These are phyloP conservation scores for Phytopythium montanum DNA, from an alignment of 352 stramenopile genomes.

Conservation along the genomic window DNA sequence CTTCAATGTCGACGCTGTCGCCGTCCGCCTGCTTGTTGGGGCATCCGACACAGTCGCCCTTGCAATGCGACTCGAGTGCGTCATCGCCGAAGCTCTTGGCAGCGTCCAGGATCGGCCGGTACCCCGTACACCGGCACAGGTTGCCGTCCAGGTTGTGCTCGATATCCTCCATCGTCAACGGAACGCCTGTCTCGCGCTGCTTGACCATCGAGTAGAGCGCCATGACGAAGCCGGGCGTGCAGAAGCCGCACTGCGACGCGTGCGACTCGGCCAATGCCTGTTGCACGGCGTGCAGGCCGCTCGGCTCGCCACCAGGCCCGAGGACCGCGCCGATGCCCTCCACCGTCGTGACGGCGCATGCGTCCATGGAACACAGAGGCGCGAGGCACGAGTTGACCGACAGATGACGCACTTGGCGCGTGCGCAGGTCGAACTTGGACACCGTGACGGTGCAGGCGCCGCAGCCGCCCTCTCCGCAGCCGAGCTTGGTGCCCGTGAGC, in stretches of 20 bases:
- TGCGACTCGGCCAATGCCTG: conserved; percentile 88
- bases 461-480: conserved; percentile 95
- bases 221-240: conserved; percentile 88
- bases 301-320: conserved; percentile 20
- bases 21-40: conserved; percentile 50
- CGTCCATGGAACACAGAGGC: conserved; percentile 78
- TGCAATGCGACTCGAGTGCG: conserved; percentile 52
- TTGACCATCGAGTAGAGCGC: conserved; percentile 81
- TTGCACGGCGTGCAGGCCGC: conserved; percentile 82
- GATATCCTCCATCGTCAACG: conserved; percentile 84
- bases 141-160: conserved; percentile 95
- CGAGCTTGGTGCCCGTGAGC: conserved; percentile 85
- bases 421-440: conserved; percentile 50
- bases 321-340: conserved; percentile 63
- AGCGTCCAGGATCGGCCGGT: conserved; percentile 80
- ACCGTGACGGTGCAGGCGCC: conserved; percentile 96
- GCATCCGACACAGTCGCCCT: conserved; percentile 59
- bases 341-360: conserved; percentile 84
- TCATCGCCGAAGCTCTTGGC: conserved; percentile 85
- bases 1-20: conserved; percentile 50
- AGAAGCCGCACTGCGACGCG: conserved; percentile 94
- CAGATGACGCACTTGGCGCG: conserved; percentile 48
- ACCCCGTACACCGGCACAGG: conserved; percentile 93
- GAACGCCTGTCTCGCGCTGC: conserved; percentile 58
- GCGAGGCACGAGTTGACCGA: conserved; percentile 89